Conservation (phyloP, 345 rosid species). For the Eucalyptus melliodora region DNA sequence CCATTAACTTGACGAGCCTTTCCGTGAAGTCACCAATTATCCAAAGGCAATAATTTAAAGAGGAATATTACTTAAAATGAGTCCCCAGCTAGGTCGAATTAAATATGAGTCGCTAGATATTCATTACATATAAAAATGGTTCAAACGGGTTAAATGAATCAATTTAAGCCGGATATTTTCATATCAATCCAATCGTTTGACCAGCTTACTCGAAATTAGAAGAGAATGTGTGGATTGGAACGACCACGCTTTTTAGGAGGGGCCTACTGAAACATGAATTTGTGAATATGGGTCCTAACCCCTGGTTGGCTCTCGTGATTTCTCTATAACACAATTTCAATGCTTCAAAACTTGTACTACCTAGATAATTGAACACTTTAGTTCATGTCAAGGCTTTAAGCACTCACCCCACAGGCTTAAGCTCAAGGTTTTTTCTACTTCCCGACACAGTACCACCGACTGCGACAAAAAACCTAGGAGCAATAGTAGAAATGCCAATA, state of each 20-base stretch:
- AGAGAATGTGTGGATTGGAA: not conserved
- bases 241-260: not conserved
- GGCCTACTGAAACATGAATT: not conserved
- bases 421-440: not conserved
- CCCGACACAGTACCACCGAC: not conserved
- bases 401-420: not conserved
- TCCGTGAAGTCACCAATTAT: not conserved
- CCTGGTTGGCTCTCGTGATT: not conserved
- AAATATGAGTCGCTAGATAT: too few relatives aligned
- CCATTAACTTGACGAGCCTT: not conserved
- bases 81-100: fast-evolving
- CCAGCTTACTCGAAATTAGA: not conserved
- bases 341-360: not conserved
- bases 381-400: not conserved
- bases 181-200: too few relatives aligned
- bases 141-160: not conserved
- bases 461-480: not conserved
- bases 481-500: not conserved
- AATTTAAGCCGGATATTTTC: not conserved
- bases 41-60: not conserved
- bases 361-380: not conserved
- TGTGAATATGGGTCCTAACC: not conserved
- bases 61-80: too few relatives aligned
- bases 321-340: not conserved
- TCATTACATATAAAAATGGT: not conserved